phyloP scores from a whole-genome alignment of 2,329 filamentous ascomycete genomes.

The Cercospora sp. region DNA sequence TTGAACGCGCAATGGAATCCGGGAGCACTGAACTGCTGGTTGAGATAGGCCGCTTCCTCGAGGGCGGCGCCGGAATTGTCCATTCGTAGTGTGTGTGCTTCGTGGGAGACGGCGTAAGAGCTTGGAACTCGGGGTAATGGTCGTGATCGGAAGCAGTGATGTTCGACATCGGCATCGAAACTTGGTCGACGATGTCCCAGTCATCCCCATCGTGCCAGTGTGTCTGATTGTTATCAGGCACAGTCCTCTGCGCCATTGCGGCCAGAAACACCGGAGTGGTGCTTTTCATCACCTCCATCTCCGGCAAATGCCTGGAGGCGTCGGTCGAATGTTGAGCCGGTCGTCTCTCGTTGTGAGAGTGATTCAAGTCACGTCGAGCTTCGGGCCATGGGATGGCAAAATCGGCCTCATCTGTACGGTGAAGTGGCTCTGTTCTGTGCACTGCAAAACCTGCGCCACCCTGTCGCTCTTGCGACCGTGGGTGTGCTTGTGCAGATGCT shows the following conservation, averaged over 20 bases:
- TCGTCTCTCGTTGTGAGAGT: not conserved
- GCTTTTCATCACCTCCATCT: not conserved
- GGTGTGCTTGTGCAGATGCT: not conserved
- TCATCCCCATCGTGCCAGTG: not conserved
- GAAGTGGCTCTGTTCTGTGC: not conserved
- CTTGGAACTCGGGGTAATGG: not conserved
- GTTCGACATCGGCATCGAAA: not conserved
- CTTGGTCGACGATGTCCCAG: not conserved
- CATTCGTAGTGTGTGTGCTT: not conserved
- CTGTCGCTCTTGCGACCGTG: not conserved
- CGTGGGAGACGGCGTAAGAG: not conserved
- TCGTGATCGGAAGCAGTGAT: not conserved
- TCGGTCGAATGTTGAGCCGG: not conserved
- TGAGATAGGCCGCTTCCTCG: constrained; percentile 12
- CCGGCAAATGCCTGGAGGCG: not conserved
- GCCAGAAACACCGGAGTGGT: constrained; percentile 1
- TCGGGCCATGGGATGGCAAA: not conserved
- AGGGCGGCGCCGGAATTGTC: not conserved
- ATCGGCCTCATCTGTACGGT: not conserved
- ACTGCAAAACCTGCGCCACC: not conserved
- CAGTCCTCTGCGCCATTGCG: not conserved
- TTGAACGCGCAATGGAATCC: constrained; percentile 9
- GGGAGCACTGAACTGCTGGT: constrained; percentile 11
- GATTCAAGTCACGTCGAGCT: not conserved
- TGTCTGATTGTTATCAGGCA: not conserved